phyloP scores from a whole-genome alignment of 768 basidiomycete species.

The Boletellus emodensis region DNA sequence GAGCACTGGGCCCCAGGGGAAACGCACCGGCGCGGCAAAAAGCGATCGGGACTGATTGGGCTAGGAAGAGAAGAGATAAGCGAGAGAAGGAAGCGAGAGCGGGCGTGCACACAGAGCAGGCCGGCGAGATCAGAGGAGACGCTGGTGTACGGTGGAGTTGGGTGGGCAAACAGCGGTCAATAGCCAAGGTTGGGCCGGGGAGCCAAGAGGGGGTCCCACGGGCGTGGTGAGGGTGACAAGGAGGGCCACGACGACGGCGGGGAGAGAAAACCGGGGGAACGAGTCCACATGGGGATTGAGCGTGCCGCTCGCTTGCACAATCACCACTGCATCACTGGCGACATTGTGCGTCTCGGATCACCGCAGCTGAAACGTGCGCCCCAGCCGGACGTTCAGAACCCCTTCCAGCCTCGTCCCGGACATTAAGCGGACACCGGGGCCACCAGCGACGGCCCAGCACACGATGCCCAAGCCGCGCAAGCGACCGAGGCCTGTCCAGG shows the following conservation, averaged over 20 bases:
- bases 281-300: background rate
- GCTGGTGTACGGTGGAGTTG: background rate
- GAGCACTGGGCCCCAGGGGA: slow-evolving; percentile 14
- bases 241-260: background rate
- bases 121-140: slow-evolving; percentile 7
- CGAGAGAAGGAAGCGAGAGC: background rate
- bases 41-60: no score
- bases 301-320: background rate
- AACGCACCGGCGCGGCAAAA: background rate
- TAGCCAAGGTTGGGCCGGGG: background rate
- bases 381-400: no score
- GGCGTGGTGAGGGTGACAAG: background rate
- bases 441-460: slow-evolving; percentile 14
- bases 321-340: no score
- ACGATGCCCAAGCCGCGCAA: no score
- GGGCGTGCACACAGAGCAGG: slow-evolving; percentile 18
- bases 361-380: no score
- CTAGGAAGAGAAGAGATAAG: no score
- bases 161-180: slow-evolving; percentile 22
- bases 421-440: background rate
- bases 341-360: no score
- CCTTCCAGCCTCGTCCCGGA: no score
- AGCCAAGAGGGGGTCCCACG: no score
- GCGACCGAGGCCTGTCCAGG: no score
- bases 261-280: background rate